A percentile compares a stretch with the other conserved stretches of the same genome.
Conservation (phyloP, 495 filamentous ascomycete species). For the Penicillium arizonense region DNA sequence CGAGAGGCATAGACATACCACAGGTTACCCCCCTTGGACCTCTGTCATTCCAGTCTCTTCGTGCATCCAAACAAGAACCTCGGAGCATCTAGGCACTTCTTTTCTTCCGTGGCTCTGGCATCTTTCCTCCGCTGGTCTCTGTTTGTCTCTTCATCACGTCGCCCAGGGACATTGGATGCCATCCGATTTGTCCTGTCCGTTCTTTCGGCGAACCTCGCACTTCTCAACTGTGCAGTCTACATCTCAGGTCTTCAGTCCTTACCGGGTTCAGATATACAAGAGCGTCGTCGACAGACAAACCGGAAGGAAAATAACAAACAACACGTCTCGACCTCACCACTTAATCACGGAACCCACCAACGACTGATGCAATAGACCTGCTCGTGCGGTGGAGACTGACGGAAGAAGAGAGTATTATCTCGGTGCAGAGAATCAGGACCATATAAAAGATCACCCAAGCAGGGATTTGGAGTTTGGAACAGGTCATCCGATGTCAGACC, state of each 20-base stretch:
- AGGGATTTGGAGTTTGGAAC: background rate
- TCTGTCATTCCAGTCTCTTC: conserved; percentile 26
- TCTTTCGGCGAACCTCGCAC: conserved; percentile 20
- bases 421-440: background rate
- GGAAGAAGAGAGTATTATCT: background rate
- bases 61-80: conserved; percentile 25
- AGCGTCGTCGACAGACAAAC: background rate
- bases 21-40: conserved; percentile 21
- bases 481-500: conserved; percentile 18
- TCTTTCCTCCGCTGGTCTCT: conserved; percentile 17
- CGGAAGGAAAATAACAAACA: background rate
- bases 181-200: conserved; percentile 28
- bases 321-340: background rate
- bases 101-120: conserved; percentile 14
- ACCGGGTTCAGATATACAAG: conserved; percentile 3
- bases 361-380: background rate
- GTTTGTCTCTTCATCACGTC: conserved; percentile 10
- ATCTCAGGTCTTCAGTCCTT: conserved; percentile 6
- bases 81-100: conserved; percentile 26
- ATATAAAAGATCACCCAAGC: background rate
- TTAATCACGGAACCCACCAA: background rate
- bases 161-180: conserved; percentile 26
- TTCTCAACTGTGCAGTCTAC: conserved; percentile 10
- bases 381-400: background rate
- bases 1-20: conserved; percentile 21